Conservation (phyloP, 2,329 filamentous ascomycete genomes). For the Immersiporthe knoxdaviesiana region DNA sequence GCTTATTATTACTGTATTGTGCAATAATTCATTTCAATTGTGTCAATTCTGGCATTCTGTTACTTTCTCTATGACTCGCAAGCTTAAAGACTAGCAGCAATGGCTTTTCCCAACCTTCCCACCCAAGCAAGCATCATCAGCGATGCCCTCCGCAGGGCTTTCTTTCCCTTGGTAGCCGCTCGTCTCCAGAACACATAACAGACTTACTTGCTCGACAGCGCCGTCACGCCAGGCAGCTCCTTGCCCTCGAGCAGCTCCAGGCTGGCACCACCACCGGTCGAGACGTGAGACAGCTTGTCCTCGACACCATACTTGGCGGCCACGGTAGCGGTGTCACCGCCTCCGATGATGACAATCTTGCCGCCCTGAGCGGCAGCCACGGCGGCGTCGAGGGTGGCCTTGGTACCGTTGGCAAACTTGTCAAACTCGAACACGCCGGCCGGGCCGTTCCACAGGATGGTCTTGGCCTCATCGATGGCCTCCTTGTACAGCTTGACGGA, state of each 20-base stretch:
- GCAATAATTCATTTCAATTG: neutral
- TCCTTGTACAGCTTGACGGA: slow-evolving; percentile 85
- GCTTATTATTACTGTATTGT: too few species aligned
- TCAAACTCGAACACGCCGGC: slow-evolving; percentile 98
- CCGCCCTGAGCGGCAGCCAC: slow-evolving; percentile 79
- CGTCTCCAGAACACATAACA: slow-evolving; percentile 14
- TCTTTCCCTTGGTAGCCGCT: neutral
- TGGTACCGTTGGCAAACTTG: slow-evolving; percentile 89
- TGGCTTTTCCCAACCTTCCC: slow-evolving; percentile 35
- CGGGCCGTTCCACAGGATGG: slow-evolving; percentile 98
- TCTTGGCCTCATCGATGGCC: slow-evolving; percentile 86
- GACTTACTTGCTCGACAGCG: slow-evolving; percentile 77
- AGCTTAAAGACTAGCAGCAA: slow-evolving; percentile 44
- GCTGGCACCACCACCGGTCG: slow-evolving; percentile 92
- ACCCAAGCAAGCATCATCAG: slow-evolving; percentile 34
- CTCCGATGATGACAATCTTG: slow-evolving; percentile 98
- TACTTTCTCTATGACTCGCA: slow-evolving; percentile 19
- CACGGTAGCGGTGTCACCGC: slow-evolving; percentile 96
- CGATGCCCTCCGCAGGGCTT: slow-evolving; percentile 2
- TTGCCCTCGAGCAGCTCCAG: slow-evolving; percentile 98
- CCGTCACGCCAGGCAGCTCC: slow-evolving; percentile 89
- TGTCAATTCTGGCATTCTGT: slow-evolving; percentile 26
- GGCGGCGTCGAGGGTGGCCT: slow-evolving; percentile 86
- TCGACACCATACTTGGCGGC: slow-evolving; percentile 97
- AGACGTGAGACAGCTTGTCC: slow-evolving; percentile 97